A percentile compares a stretch with the other conserved stretches of the same genome.
phyloP scores from a whole-genome alignment of 2,329 filamentous ascomycete genomes.

The Escovopsis sp. region DNA sequence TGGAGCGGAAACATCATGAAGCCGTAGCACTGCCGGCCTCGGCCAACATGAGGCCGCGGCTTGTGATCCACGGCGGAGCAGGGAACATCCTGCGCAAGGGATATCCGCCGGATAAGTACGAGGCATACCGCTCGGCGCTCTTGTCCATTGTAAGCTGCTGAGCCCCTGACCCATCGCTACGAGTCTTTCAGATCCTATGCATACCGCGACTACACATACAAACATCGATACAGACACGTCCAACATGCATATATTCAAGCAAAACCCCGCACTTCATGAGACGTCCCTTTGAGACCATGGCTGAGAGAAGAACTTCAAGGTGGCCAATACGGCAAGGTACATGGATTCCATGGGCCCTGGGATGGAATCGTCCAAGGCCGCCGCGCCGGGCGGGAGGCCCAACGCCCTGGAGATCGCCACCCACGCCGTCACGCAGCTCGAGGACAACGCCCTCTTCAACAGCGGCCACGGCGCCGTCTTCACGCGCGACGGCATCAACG shows the following conservation, averaged over 20 bases:
- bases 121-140: conserved; percentile 43
- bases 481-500: conserved; percentile 65
- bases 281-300: neutral
- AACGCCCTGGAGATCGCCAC: conserved; percentile 60
- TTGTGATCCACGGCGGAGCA: conserved; percentile 61
- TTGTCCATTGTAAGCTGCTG: conserved; percentile 36
- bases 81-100: conserved; percentile 49
- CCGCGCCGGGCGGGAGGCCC: conserved; percentile 13
- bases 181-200: no score
- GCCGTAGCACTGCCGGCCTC: no score
- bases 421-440: conserved; percentile 58
- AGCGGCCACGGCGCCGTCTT: conserved; percentile 74
- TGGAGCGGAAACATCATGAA: no score
- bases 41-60: conserved; percentile 30
- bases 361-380: no score
- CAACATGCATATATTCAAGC: no score
- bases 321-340: conserved; percentile 29
- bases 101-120: conserved; percentile 42
- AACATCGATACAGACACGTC: neutral
- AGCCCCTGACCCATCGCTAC: neutral
- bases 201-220: no score
- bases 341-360: conserved; percentile 23
- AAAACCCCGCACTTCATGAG: no score
- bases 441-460: conserved; percentile 75
- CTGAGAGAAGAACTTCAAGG: conserved; percentile 17